phyloP scores from a whole-genome alignment of 2,329 filamentous ascomycete genomes.

The Venturiaceae sp. region DNA sequence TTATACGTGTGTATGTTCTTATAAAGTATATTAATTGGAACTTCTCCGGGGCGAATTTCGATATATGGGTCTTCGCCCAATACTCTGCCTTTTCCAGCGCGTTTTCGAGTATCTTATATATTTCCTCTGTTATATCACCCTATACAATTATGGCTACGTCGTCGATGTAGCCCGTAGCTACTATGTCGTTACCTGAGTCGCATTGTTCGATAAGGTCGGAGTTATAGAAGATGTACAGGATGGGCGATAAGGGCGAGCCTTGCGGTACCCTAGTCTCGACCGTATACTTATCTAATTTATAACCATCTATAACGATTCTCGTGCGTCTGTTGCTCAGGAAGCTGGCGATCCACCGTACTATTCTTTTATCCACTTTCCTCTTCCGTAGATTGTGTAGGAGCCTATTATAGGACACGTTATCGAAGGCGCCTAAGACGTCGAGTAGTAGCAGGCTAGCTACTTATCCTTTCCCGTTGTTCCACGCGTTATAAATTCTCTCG shows the following conservation, averaged over 20 bases:
- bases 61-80: constrained; percentile 17
- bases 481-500: constrained; percentile 17
- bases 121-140: constrained; percentile 12
- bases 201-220: constrained; percentile 17
- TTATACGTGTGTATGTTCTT: constrained; percentile 7
- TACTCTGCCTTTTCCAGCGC: constrained; percentile 12
- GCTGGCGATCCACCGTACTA: constrained; percentile 8
- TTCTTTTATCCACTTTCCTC: background rate
- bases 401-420: constrained; percentile 16
- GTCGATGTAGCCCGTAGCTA: constrained; percentile 15
- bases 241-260: constrained; percentile 15
- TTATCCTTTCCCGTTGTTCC: constrained; percentile 10
- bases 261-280: constrained; percentile 12
- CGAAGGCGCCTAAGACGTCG: constrained; percentile 21
- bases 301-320: constrained; percentile 12
- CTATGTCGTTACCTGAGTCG: constrained; percentile 9
- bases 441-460: constrained; percentile 22
- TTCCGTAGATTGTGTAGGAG: constrained; percentile 15
- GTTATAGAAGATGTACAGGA: constrained; percentile 20
- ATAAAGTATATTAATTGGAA: constrained; percentile 20
- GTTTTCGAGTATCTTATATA: constrained; percentile 12
- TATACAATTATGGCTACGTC: constrained; percentile 15
- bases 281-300: constrained; percentile 8
- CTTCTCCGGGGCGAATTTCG: constrained; percentile 19
- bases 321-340: constrained; percentile 12